Base-by-base conservation (phyloP, 2,329 filamentous ascomycete species). In the Pleomassaria siparia region DNA sequence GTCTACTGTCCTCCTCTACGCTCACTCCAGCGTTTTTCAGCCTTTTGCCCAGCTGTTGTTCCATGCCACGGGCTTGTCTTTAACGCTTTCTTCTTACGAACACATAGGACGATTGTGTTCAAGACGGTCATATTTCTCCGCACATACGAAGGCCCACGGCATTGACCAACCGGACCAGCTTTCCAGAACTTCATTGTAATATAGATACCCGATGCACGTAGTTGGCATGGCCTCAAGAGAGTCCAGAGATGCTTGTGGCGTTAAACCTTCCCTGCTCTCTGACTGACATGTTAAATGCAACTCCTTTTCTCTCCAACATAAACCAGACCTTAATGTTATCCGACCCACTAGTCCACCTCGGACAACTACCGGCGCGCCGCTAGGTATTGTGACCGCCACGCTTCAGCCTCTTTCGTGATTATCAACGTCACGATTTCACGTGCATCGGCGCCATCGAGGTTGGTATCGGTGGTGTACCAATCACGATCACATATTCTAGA, bases 351-450 rank as follows among this genome's bases (percentile, higher is more conserved):
- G n/a, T n/a, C n/a, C n/a, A n/a, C n/a, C n/a, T n/a, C n/a, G n/a
- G n/a, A n/a, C n/a, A n/a, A n/a, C n/a, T n/a, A n/a, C n/a, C n/a
- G n/a, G n/a, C n/a, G n/a, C n/a, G n/a, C n/a, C n/a, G n/a, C n/a
- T n/a, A n/a, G n/a, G n/a, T n/a, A n/a, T n/a, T n/a, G n/a, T n/a
- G n/a, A n/a, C n/a, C n/a, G 29, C 29, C 29, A 28, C 29, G 5
- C 29, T 11, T 20, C n/a, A 36, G 20, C 15, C 20, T 16, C 10
- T 4, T 3, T 22, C 21, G 18, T 11, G 9, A 12, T 22, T n/a
- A 25, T 47, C 47, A 40, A 47, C 43, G 43, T 53, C 50, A 53
- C 50, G 44, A 53, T 47, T 33, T 46, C 50, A 43, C 47, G 47
- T 47, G 44, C 29, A 20, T 11, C 24, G 20, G 5, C 28, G 29